Conservation (phyloP, 148 eudicot genomes). For the Suaeda aralocaspica region DNA sequence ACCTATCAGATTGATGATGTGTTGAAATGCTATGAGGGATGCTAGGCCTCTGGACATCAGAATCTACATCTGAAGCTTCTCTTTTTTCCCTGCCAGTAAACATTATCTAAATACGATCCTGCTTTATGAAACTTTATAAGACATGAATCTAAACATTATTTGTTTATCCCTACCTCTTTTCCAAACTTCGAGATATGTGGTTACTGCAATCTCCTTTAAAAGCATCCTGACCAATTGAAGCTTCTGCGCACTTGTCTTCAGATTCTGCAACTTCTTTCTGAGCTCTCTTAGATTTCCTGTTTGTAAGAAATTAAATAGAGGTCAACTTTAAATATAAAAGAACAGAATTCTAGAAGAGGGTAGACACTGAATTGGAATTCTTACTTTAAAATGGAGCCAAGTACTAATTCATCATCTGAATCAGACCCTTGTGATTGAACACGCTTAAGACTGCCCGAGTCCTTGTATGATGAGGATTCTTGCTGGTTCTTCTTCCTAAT, state of each 20-base stretch:
- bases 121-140: too few relatives aligned
- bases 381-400: conserved; percentile 52
- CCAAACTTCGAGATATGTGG: conserved; percentile 18
- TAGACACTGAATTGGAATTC: conserved; percentile 22
- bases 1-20: conserved; percentile 2
- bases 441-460: conserved; percentile 22
- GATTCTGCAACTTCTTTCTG: conserved; percentile 1
- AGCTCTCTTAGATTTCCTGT: conserved; percentile 33
- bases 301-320: background rate
- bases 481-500: conserved; percentile 44
- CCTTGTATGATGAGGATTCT: conserved; percentile 24
- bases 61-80: conserved; percentile 24
- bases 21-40: conserved; percentile 16
- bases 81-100: conserved; percentile 30
- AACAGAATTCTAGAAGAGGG: conserved; percentile 8
- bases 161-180: conserved; percentile 21
- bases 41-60: background rate
- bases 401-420: conserved; percentile 54
- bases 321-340: background rate
- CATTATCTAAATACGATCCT: too few relatives aligned
- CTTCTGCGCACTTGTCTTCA: conserved; percentile 23
- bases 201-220: conserved; percentile 13
- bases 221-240: conserved; percentile 7
- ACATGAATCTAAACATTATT: too few relatives aligned
- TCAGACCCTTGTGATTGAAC: conserved; percentile 29